phyloP scores from a whole-genome alignment of 495 filamentous ascomycete genomes.

The Daldinia vernicosa region DNA sequence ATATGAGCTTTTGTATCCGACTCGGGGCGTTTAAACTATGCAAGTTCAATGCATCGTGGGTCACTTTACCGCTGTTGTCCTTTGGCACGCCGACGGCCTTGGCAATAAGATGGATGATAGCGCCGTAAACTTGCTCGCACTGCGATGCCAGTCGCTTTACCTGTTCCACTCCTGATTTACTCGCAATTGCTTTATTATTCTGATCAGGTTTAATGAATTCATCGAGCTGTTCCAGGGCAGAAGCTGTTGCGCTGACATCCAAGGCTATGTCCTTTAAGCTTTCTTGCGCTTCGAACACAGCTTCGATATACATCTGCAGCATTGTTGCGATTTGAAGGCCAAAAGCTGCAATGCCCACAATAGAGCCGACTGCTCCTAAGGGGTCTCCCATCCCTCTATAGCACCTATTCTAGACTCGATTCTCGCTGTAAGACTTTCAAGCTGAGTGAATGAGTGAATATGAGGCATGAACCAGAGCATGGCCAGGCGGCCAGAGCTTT shows the following conservation, averaged over 20 bases:
- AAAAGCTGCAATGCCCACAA: constrained; percentile 30
- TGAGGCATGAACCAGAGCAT: too few species aligned
- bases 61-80: constrained; percentile 18
- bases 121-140: constrained; percentile 36
- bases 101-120: constrained; percentile 24
- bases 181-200: constrained; percentile 19
- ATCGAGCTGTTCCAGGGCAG: constrained; percentile 34
- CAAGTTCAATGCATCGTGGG: constrained; percentile 7
- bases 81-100: constrained; percentile 22
- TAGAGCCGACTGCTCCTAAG: constrained; percentile 20
- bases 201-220: constrained; percentile 9
- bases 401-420: not conserved
- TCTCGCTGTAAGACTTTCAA: too few species aligned
- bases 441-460: too few species aligned
- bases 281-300: constrained; percentile 14
- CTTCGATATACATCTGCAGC: constrained; percentile 29
- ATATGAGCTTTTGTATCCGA: constrained; percentile 19
- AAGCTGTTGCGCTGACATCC: constrained; percentile 35
- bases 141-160: constrained; percentile 29
- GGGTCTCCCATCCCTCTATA: constrained; percentile 25
- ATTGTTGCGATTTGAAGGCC: constrained; percentile 38
- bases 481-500: too few species aligned
- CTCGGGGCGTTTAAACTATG: constrained; percentile 8
- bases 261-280: constrained; percentile 22
- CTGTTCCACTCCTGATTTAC: constrained; percentile 26